Percentiles rank a stretch among this genome's conserved stretches.
These are phyloP conservation scores for Friedmanniomyces simplex DNA, from an alignment of 495 filamentous ascomycete species.

Conservation along the genomic window DNA sequence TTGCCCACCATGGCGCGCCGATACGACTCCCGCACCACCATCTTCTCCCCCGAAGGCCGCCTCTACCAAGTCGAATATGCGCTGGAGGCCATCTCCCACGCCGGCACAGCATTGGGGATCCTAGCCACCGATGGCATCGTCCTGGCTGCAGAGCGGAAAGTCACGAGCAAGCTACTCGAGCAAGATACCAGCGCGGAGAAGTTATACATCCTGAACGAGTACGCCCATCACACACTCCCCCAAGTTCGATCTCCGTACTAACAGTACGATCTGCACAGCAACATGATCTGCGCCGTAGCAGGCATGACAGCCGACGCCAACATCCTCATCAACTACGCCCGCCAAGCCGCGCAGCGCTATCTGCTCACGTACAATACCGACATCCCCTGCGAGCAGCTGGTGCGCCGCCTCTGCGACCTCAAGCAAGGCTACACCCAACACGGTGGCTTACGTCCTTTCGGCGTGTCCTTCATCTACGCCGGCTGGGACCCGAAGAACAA, in stretches of 20 bases:
- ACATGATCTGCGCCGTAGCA: constrained; percentile 99
- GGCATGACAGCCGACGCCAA: constrained; percentile 99
- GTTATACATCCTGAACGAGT: constrained; percentile 99
- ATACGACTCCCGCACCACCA: constrained; percentile 97
- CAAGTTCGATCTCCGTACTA: not conserved
- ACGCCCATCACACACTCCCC: constrained; percentile 27
- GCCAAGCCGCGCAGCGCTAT: constrained; percentile 90
- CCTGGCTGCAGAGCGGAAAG: constrained; percentile 96
- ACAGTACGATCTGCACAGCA: constrained; percentile 43
- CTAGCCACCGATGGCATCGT: constrained; percentile 97
- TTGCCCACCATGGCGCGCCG: constrained; percentile 69
- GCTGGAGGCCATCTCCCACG: constrained; percentile 95
- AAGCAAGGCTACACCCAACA: constrained; percentile 99
- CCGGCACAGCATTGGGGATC: constrained; percentile 91
- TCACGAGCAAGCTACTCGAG: constrained; percentile 97
- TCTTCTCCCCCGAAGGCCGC: constrained; percentile 97
- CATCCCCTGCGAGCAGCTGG: constrained; percentile 97
- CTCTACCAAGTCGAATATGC: constrained; percentile 99
- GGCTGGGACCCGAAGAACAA: constrained; percentile 90
- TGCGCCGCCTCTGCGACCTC: constrained; percentile 89
- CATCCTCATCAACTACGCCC: constrained; percentile 99
- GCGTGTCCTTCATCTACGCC: constrained; percentile 98
- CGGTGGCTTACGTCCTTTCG: constrained; percentile 93
- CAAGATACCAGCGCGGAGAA: constrained; percentile 99
- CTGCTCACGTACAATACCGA: constrained; percentile 99